Conservation (phyloP, 768 basidiomycete species). For the Boletus sp. region DNA sequence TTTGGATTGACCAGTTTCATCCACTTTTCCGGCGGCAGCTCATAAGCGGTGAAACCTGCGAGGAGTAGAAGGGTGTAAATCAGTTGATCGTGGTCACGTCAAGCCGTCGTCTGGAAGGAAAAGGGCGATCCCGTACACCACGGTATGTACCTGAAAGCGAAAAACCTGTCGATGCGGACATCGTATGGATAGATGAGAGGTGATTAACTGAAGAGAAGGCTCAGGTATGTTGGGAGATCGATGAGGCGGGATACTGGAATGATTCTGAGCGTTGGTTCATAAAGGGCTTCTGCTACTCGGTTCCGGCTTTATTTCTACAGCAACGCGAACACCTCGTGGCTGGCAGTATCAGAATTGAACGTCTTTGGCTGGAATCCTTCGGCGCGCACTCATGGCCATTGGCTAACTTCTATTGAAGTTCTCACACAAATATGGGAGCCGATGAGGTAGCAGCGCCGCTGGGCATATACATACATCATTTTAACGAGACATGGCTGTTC, state of each 20-base stretch:
- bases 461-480: background rate
- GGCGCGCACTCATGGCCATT: background rate
- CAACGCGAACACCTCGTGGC: background rate
- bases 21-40: conserved; percentile 9
- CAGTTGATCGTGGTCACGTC: background rate
- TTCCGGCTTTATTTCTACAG: background rate
- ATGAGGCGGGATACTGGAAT: background rate
- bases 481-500: background rate
- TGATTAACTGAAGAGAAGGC: background rate
- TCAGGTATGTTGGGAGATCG: background rate
- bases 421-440: background rate
- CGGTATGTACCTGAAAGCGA: conserved; percentile 4
- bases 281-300: background rate
- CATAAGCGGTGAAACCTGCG: conserved; percentile 11
- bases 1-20: conserved; percentile 5
- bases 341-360: background rate
- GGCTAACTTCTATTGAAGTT: background rate
- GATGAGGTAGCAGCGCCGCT: background rate
- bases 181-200: background rate
- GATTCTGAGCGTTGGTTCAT: background rate
- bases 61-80: background rate
- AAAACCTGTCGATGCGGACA: background rate
- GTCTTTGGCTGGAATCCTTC: background rate
- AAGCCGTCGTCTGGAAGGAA: background rate
- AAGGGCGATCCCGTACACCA: background rate